Percentiles rank a stretch among this genome's conserved stretches.
Evolutionary conservation across 495 filamentous ascomycete species (phyloP).

Genomic region (Penicillium argentinense): DNA sequence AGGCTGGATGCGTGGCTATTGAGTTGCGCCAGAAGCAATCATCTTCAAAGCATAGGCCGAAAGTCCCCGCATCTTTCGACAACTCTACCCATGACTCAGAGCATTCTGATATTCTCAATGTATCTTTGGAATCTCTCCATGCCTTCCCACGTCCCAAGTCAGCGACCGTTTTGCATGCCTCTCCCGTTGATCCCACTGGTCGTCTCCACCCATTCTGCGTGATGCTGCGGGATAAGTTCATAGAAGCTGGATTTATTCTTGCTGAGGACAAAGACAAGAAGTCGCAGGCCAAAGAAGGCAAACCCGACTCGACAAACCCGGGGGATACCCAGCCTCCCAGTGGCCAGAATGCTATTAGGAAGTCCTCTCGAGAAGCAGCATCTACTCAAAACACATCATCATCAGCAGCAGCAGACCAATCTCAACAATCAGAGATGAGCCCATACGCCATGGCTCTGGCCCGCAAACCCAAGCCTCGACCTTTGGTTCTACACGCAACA

Average conservation of each 20-base stretch:
- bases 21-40: background rate
- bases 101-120: slow-evolving; percentile 17
- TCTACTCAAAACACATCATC: background rate
- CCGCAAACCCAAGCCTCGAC: slow-evolving; percentile 40
- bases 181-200: slow-evolving; percentile 54
- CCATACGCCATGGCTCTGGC: slow-evolving; percentile 11
- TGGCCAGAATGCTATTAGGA: slow-evolving; percentile 5
- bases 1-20: slow-evolving; percentile 17
- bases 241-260: slow-evolving; percentile 59
- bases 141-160: slow-evolving; percentile 31
- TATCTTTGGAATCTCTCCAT: slow-evolving; percentile 41
- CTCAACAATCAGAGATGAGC: background rate
- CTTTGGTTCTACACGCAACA: slow-evolving; percentile 81
- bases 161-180: slow-evolving; percentile 55
- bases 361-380: background rate
- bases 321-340: background rate
- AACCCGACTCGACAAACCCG: background rate
- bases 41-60: background rate
- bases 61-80: background rate
- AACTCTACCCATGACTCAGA: background rate
- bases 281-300: background rate
- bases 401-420: background rate
- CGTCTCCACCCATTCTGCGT: slow-evolving; percentile 64
- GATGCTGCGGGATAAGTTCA: slow-evolving; percentile 59
- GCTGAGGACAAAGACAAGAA: slow-evolving; percentile 41